Evolutionary conservation across 768 basidiomycete species (phyloP).

Genomic region (Mrakia blollopis): DNA sequence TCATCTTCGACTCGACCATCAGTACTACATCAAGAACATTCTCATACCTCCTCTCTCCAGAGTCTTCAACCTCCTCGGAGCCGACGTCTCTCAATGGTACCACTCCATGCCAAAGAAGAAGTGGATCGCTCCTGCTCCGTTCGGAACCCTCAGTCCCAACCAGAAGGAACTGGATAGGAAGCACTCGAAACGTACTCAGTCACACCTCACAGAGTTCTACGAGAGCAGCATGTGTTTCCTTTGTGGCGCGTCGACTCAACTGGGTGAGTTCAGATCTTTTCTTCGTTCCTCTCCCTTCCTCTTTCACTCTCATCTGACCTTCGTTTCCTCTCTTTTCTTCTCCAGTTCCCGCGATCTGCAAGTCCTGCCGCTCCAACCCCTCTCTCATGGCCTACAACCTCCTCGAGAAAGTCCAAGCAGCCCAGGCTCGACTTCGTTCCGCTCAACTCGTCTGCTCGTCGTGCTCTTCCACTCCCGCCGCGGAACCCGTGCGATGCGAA

Average conservation of each 20-base stretch:
- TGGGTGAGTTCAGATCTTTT: slow-evolving; percentile 13
- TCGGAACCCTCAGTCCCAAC: background rate
- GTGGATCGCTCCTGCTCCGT: slow-evolving; percentile 17
- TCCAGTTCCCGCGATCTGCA: slow-evolving; percentile 53
- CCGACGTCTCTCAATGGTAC: slow-evolving; percentile 80
- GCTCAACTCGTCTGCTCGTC: slow-evolving; percentile 66
- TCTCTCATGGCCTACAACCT: slow-evolving; percentile 58
- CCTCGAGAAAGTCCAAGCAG: slow-evolving; percentile 52
- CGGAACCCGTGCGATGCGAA: slow-evolving; percentile 66
- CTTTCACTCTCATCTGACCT: background rate
- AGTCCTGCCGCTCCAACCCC: slow-evolving; percentile 52
- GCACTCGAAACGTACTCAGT: slow-evolving; percentile 42
- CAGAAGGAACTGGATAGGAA: background rate
- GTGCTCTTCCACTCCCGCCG: slow-evolving; percentile 57
- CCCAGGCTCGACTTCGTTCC: slow-evolving; percentile 55
- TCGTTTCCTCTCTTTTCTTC: background rate
- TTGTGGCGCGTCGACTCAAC: slow-evolving; percentile 49
- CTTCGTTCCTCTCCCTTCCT: background rate
- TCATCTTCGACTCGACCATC: slow-evolving; percentile 69
- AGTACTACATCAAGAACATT: slow-evolving; percentile 80
- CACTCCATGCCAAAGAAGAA: slow-evolving; percentile 70
- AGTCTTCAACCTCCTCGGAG: slow-evolving; percentile 85
- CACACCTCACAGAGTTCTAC: slow-evolving; percentile 73
- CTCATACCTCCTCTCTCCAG: slow-evolving; percentile 86
- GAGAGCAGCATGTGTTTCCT: slow-evolving; percentile 62